Percentiles rank a stretch among this genome's conserved stretches.
Evolutionary conservation across 352 stramenopile genomes (phyloP).

Genomic region (Pelagophyceae sp.): DNA sequence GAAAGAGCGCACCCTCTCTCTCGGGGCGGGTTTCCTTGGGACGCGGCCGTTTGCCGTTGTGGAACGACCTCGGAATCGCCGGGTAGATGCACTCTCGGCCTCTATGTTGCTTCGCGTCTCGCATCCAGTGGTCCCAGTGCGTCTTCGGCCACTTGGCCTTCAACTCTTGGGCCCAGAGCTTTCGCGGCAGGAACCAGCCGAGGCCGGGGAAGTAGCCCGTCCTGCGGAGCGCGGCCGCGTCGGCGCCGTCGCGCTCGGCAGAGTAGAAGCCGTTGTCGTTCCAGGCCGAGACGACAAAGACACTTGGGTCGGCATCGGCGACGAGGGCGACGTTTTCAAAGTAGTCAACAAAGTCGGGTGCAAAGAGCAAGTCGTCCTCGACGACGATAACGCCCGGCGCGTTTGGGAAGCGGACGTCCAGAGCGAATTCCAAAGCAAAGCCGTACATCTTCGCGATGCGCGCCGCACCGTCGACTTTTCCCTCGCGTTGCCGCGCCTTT

Average conservation of each 20-base stretch:
- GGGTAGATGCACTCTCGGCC: slow-evolving; percentile 43
- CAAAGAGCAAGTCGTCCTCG: slow-evolving; percentile 38
- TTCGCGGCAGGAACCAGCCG: slow-evolving; percentile 46
- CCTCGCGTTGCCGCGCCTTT: background rate
- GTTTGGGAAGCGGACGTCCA: slow-evolving; percentile 18
- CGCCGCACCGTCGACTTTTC: slow-evolving; percentile 18
- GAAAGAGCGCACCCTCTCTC: too few species aligned
- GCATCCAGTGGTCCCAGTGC: slow-evolving; percentile 51
- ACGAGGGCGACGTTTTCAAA: slow-evolving; percentile 23
- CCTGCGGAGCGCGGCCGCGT: slow-evolving; percentile 32
- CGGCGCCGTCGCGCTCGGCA: background rate
- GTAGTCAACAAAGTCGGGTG: slow-evolving; percentile 25
- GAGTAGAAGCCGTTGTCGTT: slow-evolving; percentile 48
- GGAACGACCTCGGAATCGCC: slow-evolving; percentile 43
- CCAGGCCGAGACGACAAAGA: slow-evolving; percentile 43
- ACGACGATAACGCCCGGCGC: slow-evolving; percentile 34
- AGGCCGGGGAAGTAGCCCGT: slow-evolving; percentile 52
- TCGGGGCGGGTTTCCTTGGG: too few species aligned
- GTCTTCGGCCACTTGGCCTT: slow-evolving; percentile 33
- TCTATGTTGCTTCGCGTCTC: slow-evolving; percentile 31
- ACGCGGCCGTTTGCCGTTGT: too few species aligned
- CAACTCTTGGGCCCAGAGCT: slow-evolving; percentile 41
- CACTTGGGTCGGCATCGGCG: slow-evolving; percentile 32
- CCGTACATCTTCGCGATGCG: slow-evolving; percentile 40
- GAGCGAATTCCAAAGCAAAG: slow-evolving; percentile 30